A percentile compares a stretch with the other conserved stretches of the same genome.
Evolutionary conservation across 345 rosid genomes (phyloP).

Genomic region (Odontarrhena argentea): DNA sequence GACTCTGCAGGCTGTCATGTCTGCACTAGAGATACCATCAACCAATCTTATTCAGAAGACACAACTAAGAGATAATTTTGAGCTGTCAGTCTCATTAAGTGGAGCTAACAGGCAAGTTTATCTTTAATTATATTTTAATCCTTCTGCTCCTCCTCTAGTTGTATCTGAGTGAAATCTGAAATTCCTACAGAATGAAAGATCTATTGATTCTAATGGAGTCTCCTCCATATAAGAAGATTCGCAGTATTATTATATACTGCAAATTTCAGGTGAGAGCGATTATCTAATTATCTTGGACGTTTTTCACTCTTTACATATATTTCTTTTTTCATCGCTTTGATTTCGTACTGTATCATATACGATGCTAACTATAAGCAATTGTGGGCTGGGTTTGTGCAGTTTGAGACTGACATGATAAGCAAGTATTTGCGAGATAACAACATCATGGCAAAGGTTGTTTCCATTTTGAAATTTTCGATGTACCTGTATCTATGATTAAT

Average conservation of each 20-base stretch:
- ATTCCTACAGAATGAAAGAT: conserved; percentile 74
- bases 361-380: conserved; percentile 28
- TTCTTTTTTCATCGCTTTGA: neutral
- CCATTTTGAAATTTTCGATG: conserved; percentile 18
- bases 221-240: conserved; percentile 60
- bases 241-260: conserved; percentile 91
- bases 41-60: conserved; percentile 74
- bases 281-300: conserved; percentile 9
- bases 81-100: conserved; percentile 74
- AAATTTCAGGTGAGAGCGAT: conserved; percentile 76
- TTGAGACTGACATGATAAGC: conserved; percentile 82
- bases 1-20: conserved; percentile 78
- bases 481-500: conserved; percentile 23
- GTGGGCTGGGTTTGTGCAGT: conserved; percentile 50
- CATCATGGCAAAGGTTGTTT: conserved; percentile 75
- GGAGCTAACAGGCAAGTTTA: conserved; percentile 67
- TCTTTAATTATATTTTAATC: conserved; percentile 19
- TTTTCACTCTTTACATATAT: neutral
- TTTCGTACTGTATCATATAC: conserved; percentile 6
- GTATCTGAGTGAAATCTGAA: conserved; percentile 27
- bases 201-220: conserved; percentile 69
- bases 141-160: conserved; percentile 2
- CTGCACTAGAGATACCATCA: conserved; percentile 82
- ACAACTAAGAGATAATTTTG: conserved; percentile 70
- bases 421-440: conserved; percentile 74